phyloP scores from a whole-genome alignment of 768 basidiomycete species.

The Boletus tylopilopsis region DNA sequence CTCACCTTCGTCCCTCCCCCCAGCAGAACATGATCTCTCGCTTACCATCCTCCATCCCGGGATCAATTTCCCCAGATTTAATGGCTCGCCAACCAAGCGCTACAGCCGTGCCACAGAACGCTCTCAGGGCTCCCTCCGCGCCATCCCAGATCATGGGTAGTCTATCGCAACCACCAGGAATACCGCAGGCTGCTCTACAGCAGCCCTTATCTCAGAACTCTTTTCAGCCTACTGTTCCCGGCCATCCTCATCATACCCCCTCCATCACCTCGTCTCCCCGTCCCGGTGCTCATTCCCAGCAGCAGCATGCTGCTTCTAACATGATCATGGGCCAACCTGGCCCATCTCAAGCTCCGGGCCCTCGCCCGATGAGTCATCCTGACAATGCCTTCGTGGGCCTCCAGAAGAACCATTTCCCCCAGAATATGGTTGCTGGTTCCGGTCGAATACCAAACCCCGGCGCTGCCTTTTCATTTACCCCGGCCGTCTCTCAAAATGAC shows the following conservation, averaged over 20 bases:
- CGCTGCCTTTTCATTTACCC: conserved; percentile 41
- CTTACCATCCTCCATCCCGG: conserved; percentile 30
- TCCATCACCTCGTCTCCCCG: conserved; percentile 31
- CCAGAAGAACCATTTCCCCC: conserved; percentile 33
- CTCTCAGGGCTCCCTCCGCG: conserved; percentile 41
- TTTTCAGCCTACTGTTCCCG: conserved; percentile 23
- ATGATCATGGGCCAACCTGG: conserved; percentile 32
- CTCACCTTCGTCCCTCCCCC: conserved; percentile 34
- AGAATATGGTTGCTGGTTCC: conserved; percentile 31
- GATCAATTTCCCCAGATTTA: conserved; percentile 43
- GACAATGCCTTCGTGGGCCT: conserved; percentile 45
- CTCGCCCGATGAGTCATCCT: conserved; percentile 43
- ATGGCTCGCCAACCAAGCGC: conserved; percentile 40
- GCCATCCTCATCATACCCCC: conserved; percentile 29
- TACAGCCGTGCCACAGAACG: conserved; percentile 39
- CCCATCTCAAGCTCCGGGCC: conserved; percentile 27
- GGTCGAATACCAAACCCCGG: conserved; percentile 33
- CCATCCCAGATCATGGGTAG: conserved; percentile 48
- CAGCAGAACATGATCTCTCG: conserved; percentile 34
- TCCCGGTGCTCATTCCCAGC: conserved; percentile 26
- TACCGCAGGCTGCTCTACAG: conserved; percentile 29
- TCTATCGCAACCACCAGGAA: conserved; percentile 33
- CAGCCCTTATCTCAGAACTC: conserved; percentile 30
- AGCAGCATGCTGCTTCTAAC: conserved; percentile 24
- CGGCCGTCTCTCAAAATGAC: conserved; percentile 49